phyloP scores from a whole-genome alignment of 768 basidiomycete species.

The Tulasnella sp. region DNA sequence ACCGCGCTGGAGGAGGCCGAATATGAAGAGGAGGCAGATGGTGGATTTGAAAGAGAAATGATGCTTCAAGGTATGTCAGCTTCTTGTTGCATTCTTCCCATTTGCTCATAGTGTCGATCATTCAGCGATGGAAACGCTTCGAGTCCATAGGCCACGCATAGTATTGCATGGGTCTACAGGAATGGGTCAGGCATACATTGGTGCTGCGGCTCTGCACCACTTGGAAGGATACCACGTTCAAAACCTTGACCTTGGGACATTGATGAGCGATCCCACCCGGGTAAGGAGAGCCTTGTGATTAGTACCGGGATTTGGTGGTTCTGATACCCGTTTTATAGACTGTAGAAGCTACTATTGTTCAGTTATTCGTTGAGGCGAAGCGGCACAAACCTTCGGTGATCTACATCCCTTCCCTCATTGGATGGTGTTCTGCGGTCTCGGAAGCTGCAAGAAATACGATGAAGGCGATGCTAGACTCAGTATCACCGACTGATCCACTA shows the following conservation, averaged over 20 bases:
- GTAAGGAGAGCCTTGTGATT: constrained; percentile 33
- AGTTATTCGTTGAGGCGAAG: constrained; percentile 92
- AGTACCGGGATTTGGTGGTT: constrained; percentile 8
- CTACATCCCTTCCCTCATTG: constrained; percentile 78
- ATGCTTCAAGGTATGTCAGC: constrained; percentile 60
- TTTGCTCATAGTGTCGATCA: constrained; percentile 7
- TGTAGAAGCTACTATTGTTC: constrained; percentile 82
- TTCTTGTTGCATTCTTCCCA: neutral
- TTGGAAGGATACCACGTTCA: constrained; percentile 94
- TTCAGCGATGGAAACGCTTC: constrained; percentile 78
- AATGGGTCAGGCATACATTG: constrained; percentile 86
- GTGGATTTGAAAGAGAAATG: constrained; percentile 80
- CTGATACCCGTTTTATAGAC: constrained; percentile 38
- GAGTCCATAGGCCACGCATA: constrained; percentile 81
- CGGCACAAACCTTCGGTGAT: constrained; percentile 92
- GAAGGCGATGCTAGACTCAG: constrained; percentile 79
- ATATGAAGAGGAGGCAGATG: constrained; percentile 76
- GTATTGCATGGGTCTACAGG: constrained; percentile 67
- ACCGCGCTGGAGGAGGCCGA: constrained; percentile 90
- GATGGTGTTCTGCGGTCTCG: constrained; percentile 75
- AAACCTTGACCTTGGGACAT: constrained; percentile 75
- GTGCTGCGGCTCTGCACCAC: constrained; percentile 82
- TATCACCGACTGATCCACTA: constrained; percentile 87
- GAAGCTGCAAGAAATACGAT: constrained; percentile 78
- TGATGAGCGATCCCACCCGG: constrained; percentile 79